phyloP scores from a whole-genome alignment of 352 stramenopile genomes.

The Phytopythium litorale region DNA sequence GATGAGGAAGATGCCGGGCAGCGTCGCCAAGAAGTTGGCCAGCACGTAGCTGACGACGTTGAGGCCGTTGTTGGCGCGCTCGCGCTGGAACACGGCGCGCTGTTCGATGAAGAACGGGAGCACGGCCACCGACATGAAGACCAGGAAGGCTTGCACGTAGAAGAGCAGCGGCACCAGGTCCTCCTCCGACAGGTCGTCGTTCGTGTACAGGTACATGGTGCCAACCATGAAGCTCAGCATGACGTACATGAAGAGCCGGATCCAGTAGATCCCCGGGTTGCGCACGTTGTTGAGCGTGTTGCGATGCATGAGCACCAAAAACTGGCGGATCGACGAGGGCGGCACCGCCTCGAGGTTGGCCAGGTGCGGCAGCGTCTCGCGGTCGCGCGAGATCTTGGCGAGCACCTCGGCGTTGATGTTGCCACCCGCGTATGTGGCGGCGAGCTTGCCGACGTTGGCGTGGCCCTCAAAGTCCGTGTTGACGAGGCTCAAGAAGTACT shows the following conservation, averaged over 20 bases:
- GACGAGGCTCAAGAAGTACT: constrained; percentile 46
- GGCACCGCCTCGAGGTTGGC: constrained; percentile 13
- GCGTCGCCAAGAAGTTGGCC: constrained; percentile 56
- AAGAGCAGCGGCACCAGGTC: constrained; percentile 73
- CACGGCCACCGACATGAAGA: constrained; percentile 88
- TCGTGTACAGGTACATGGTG: constrained; percentile 63
- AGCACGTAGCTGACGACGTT: constrained; percentile 66
- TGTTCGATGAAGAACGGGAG: constrained; percentile 86
- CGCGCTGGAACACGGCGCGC: constrained; percentile 76
- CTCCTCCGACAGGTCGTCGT: constrained; percentile 30
- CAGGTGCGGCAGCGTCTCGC: constrained; percentile 17
- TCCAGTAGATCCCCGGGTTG: constrained; percentile 68
- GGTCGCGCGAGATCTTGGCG: constrained; percentile 12
- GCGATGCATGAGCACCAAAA: constrained; percentile 43
- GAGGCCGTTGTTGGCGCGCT: constrained; percentile 66
- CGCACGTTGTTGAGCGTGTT: constrained; percentile 60
- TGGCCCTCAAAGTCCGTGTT: constrained; percentile 61
- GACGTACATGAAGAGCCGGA: constrained; percentile 78
- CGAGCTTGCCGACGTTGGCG: constrained; percentile 21
- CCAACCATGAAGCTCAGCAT: constrained; percentile 69
- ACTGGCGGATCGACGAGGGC: constrained; percentile 38
- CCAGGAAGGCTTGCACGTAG: constrained; percentile 87
- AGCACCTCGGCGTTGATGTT: constrained; percentile 8
- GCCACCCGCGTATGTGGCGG: constrained; percentile 17
- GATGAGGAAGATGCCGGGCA: constrained; percentile 66